phyloP scores from a whole-genome alignment of 1,284 basidiomycete species.

The Fomitopsis pinicola region DNA sequence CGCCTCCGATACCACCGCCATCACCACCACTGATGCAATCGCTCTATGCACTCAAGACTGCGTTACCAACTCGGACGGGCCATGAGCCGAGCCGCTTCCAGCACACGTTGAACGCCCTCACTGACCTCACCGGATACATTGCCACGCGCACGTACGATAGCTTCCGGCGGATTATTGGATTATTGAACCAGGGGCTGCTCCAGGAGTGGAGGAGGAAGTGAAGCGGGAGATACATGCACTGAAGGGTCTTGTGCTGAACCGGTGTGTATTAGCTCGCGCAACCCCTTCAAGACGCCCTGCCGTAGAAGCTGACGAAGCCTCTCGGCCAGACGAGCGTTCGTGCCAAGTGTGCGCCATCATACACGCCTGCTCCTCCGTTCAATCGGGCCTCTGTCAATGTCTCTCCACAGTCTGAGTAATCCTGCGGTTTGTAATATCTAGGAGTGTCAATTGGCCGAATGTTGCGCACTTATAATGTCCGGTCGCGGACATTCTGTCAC shows the following conservation, averaged over 20 bases:
- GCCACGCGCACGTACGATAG: constrained; percentile 54
- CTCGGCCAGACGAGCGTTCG: constrained; percentile 41
- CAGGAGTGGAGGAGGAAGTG: constrained; percentile 56
- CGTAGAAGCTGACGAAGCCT: neutral
- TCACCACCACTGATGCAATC: constrained; percentile 44
- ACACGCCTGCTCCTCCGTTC: neutral
- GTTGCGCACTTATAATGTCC: no score
- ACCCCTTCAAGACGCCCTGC: neutral
- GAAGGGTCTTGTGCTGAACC: constrained; percentile 64
- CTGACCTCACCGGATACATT: constrained; percentile 65
- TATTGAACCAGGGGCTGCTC: constrained; percentile 19
- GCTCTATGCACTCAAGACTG: constrained; percentile 39
- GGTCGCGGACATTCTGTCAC: no score
- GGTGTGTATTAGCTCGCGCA: constrained; percentile 33
- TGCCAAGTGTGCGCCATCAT: constrained; percentile 26
- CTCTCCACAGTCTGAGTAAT: no score
- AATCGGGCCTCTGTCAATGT: neutral
- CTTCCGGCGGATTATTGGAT: constrained; percentile 19
- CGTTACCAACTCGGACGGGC: constrained; percentile 34
- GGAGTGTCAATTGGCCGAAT: no score
- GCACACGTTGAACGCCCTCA: constrained; percentile 51
- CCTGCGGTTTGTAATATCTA: no score
- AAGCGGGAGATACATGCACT: constrained; percentile 60
- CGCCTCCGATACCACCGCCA: constrained; percentile 32
- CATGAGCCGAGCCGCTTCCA: constrained; percentile 32